Percentiles rank a stretch among this genome's conserved stretches.
These are phyloP conservation scores for Cyathus striatus DNA, from an alignment of 768 basidiomycete species.

Conservation along the genomic window DNA sequence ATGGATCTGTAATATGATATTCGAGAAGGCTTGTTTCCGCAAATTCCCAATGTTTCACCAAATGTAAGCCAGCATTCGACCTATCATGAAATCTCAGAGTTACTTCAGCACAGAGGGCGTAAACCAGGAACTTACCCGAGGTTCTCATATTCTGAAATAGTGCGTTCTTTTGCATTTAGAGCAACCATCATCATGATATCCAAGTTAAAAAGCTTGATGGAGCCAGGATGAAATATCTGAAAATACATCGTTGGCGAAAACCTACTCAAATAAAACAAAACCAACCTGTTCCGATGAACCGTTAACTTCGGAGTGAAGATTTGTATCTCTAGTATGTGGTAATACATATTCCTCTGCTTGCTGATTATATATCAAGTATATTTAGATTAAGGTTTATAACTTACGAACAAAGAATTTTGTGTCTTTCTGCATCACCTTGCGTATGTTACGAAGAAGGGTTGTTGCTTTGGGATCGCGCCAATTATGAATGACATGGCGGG, in stretches of 20 bases:
- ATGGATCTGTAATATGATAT: conserved; percentile 1
- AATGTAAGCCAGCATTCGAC: neutral
- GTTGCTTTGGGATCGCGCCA: conserved; percentile 1
- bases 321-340: neutral
- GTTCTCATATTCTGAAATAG: conserved; percentile 1
- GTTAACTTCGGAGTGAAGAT: neutral
- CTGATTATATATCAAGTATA: neutral
- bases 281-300: too few species aligned
- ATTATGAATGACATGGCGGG: conserved; percentile 2
- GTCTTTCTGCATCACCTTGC: neutral
- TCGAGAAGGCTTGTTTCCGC: conserved; percentile 3
- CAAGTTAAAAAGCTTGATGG: neutral
- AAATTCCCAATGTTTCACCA: conserved; percentile 2
- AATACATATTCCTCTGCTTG: conserved; percentile 2
- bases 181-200: conserved; percentile 2
- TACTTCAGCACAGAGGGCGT: neutral
- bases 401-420: conserved; percentile 1
- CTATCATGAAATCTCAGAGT: neutral
- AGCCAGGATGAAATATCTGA: neutral
- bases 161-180: conserved; percentile 3
- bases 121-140: neutral
- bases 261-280: too few species aligned
- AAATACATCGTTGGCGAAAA: too few species aligned
- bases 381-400: neutral
- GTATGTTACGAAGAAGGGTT: neutral